Evolutionary conservation across 805 yeast genomes (phyloP).

Genomic region (Schwanniomyces sp.): DNA sequence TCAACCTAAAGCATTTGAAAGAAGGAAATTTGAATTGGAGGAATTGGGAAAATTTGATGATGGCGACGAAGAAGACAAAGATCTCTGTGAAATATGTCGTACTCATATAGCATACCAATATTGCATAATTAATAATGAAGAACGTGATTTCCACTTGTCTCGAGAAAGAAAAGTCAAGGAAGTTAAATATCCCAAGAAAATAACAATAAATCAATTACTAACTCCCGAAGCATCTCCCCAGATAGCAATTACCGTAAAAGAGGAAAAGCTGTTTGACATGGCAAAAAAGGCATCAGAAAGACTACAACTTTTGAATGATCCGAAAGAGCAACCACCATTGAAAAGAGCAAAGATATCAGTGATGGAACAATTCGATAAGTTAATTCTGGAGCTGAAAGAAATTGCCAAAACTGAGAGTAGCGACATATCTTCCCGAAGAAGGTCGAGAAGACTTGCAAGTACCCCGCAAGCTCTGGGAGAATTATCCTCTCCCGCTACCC

Average conservation of each 20-base stretch:
- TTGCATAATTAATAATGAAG: conserved; percentile 33
- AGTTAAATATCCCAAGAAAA: neutral
- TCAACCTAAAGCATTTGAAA: conserved; percentile 11
- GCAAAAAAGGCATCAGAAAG: conserved; percentile 6
- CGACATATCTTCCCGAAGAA: conserved; percentile 4
- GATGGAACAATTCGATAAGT: conserved; percentile 17
- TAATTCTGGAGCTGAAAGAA: conserved; percentile 16
- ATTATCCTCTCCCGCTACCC: neutral
- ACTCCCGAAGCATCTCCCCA: conserved; percentile 41
- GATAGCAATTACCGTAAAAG: conserved; percentile 6
- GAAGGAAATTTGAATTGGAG: conserved; percentile 17
- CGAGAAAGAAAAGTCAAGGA: conserved; percentile 3
- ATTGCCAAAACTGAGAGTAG: conserved; percentile 9
- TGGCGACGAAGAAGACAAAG: conserved; percentile 40
- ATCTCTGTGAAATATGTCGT: conserved; percentile 49
- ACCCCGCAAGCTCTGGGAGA: neutral
- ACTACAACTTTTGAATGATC: neutral
- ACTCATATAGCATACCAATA: conserved; percentile 50
- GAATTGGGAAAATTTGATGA: conserved; percentile 15
- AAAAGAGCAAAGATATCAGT: conserved; percentile 1
- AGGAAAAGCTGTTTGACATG: neutral
- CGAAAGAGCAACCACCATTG: neutral
- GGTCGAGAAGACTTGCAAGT: conserved; percentile 7
- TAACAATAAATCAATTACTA: conserved; percentile 24
- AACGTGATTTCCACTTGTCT: conserved; percentile 7